Percentiles rank a stretch among this genome's conserved stretches.
phyloP scores from a whole-genome alignment of 1,284 basidiomycete genomes.

The Microbotryomycetes sp. region DNA sequence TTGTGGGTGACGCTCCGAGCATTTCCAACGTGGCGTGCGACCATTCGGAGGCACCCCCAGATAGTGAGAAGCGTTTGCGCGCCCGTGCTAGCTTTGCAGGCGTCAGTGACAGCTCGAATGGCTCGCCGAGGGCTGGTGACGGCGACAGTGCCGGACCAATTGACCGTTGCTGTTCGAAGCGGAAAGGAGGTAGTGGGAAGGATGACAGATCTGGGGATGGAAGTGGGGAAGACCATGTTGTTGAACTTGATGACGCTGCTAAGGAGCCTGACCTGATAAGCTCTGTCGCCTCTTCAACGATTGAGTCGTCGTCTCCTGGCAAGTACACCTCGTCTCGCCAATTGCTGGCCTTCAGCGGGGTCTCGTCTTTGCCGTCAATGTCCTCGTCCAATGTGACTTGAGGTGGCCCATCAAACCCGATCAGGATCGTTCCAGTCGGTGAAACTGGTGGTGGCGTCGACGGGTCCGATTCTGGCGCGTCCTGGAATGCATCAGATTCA shows the following conservation, averaged over 20 bases:
- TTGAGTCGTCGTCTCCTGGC: background rate
- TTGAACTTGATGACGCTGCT: background rate
- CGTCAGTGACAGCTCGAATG: too few relatives aligned
- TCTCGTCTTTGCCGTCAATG: too few relatives aligned
- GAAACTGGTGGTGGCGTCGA: background rate
- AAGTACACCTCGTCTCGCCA: background rate
- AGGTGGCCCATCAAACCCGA: background rate
- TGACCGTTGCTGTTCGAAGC: background rate
- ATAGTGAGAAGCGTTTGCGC: background rate
- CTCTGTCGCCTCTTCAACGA: background rate
- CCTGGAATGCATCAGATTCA: background rate
- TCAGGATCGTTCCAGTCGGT: background rate
- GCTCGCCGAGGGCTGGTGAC: too few relatives aligned
- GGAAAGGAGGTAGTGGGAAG: background rate
- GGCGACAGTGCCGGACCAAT: too few relatives aligned
- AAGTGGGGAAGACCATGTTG: background rate
- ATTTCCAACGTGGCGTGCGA: background rate
- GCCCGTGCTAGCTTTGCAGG: too few relatives aligned
- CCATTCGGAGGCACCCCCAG: background rate
- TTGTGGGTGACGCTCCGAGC: background rate
- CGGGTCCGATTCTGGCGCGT: background rate
- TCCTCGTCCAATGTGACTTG: background rate
- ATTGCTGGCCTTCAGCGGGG: background rate
- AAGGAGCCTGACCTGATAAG: background rate
- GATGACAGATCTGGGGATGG: background rate